Base-by-base conservation (phyloP, 2,329 filamentous ascomycete genomes). In the Penicillium rolfsii region DNA sequence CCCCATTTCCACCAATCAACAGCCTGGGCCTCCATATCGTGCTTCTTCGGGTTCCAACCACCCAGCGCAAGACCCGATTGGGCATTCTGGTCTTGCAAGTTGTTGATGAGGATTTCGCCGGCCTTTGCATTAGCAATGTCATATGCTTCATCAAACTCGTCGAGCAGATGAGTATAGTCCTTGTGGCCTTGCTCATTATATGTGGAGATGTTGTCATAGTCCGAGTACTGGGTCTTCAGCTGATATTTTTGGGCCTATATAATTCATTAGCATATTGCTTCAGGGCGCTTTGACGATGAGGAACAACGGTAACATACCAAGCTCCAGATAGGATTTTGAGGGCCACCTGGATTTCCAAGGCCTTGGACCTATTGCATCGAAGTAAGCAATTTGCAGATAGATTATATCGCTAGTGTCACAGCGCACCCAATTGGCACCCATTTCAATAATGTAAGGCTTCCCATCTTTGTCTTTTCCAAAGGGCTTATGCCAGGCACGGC, bases 61-160 rank as follows among this genome's bases (percentile, higher is more conserved):
- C 82, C 82, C 19, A 87, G 70, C 11, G 80, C 81, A 7, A 89
- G 73, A 0, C 84, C 88, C 0, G 84, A 81, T 28, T 87, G 83
- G n/a, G 81, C 79, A 41, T 81, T 87, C 8, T 81, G 79, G 67
- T 90, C 88, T 64, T 89, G 86, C 9, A 87, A 71, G 63, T 89
- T 88, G 1, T 87, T 74, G 0, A 73, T 78, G 14, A 89, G 74
- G 14, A 88, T 80, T 1, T 77, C 77, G 0, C 87, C 87, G 6
- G 87, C 85, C 46, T 84, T 80, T 16, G 82, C 76, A 55, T 83
- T 80, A 2, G 82, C 79, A 0, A 68, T 72, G 0, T 73, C 64
- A 61, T 83, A 85, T 0, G 78, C 79, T 0, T 78, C 73, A 3
- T 83, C 81, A 65, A 80, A 87, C 1, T 80, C 77, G 26, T 82